Conservation (phyloP, 2,329 filamentous ascomycete species). For the Colletotrichum liriopes region DNA sequence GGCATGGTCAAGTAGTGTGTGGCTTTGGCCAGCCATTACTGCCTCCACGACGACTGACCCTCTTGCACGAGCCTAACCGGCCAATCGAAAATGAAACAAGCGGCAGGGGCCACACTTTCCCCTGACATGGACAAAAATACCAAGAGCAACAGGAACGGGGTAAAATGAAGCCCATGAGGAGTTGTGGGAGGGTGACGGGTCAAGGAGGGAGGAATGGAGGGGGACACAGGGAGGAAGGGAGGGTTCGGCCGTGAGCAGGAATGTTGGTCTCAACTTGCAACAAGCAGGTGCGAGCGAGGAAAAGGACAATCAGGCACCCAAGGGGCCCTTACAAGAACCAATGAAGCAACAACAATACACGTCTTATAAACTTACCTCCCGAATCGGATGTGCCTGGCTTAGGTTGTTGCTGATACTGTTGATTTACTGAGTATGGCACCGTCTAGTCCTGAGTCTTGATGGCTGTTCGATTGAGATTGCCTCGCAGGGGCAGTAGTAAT, state of each 20-base stretch:
- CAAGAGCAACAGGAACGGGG: conserved; percentile 44
- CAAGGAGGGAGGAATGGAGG: conserved; percentile 29
- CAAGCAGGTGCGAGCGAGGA: background rate
- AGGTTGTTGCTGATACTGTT: conserved; percentile 7
- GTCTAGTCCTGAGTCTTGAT: conserved; percentile 2
- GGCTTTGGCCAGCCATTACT: conserved; percentile 36
- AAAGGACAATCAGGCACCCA: background rate
- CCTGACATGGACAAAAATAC: conserved; percentile 28
- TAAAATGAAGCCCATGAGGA: conserved; percentile 24
- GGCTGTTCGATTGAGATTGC: background rate
- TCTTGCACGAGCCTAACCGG: conserved; percentile 38
- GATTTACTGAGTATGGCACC: background rate
- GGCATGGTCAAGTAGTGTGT: conserved; percentile 19
- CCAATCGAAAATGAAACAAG: background rate
- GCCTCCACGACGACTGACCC: conserved; percentile 40
- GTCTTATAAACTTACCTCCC: conserved; percentile 8
- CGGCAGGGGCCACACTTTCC: background rate
- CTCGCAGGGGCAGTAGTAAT: background rate
- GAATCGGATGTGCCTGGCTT: background rate
- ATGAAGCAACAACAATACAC: background rate
- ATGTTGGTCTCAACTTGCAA: conserved; percentile 15
- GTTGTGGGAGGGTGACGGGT: background rate
- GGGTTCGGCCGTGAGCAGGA: background rate
- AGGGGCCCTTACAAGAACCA: background rate
- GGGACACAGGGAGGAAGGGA: conserved; percentile 9